Evolutionary conservation across 495 filamentous ascomycete species (phyloP).

Genomic region (Chaetomium tenue): DNA sequence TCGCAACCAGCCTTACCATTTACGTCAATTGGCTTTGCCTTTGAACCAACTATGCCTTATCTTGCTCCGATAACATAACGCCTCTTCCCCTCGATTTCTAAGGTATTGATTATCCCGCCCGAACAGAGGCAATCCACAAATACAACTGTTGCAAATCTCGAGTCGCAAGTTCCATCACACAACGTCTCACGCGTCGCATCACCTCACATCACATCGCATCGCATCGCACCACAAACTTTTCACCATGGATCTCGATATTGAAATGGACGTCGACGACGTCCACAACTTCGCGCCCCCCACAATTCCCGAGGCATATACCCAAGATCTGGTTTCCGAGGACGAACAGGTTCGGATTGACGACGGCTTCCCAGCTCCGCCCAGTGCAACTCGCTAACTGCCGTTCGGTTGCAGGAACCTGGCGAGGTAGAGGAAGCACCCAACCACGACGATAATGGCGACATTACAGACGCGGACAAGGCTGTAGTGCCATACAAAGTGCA

Average conservation of each 20-base stretch:
- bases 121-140: background rate
- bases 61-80: background rate
- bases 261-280: conserved; percentile 58
- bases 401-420: conserved; percentile 37
- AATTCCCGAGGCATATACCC: conserved; percentile 46
- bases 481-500: conserved; percentile 67
- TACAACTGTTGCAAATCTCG: background rate
- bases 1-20: background rate
- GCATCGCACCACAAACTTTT: background rate
- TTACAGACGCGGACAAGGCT: conserved; percentile 31
- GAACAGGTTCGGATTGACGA: conserved; percentile 36
- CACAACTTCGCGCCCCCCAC: conserved; percentile 37
- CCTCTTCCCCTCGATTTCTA: background rate
- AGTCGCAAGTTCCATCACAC: background rate
- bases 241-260: conserved; percentile 76
- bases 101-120: background rate
- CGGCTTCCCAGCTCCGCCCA: conserved; percentile 6
- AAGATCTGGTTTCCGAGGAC: conserved; percentile 43
- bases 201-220: background rate
- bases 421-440: conserved; percentile 35
- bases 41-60: background rate
- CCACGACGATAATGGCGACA: conserved; percentile 24
- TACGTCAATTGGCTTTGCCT: background rate
- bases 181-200: background rate
- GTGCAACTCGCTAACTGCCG: conserved; percentile 7